Evolutionary conservation across 2,329 filamentous ascomycete genomes (phyloP).

Genomic region (Pseudogymnoascus sp.): DNA sequence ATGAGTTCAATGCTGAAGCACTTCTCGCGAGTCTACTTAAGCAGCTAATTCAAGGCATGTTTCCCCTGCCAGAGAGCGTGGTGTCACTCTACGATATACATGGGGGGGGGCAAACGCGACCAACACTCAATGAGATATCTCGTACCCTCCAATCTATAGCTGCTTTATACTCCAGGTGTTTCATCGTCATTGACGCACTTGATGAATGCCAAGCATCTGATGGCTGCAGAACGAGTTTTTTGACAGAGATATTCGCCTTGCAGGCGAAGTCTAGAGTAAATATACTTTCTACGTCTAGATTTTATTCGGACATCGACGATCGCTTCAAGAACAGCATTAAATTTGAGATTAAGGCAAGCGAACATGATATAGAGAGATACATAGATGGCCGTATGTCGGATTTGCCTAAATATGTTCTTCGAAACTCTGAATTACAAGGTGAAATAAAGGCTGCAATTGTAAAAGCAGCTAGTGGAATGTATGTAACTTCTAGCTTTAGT

Average conservation of each 20-base stretch:
- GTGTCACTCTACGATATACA: too few relatives aligned
- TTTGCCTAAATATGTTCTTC: conserved; percentile 12
- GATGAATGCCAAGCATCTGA: conserved; percentile 11
- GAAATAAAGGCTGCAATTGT: conserved; percentile 20
- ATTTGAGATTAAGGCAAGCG: conserved; percentile 27
- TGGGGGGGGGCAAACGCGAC: too few relatives aligned
- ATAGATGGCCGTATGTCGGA: conserved; percentile 21
- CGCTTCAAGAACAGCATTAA: conserved; percentile 14
- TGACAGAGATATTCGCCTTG: conserved; percentile 13
- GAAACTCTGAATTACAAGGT: conserved; percentile 16
- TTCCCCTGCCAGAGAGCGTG: too few relatives aligned
- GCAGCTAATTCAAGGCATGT: too few relatives aligned
- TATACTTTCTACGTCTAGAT: conserved; percentile 24
- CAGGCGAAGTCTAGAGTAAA: too few relatives aligned
- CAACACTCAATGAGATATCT: conserved; percentile 16
- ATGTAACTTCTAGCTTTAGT: conserved; percentile 15
- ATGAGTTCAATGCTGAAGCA: too few relatives aligned
- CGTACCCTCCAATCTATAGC: conserved; percentile 16
- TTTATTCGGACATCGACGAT: conserved; percentile 19
- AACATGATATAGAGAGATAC: conserved; percentile 26
- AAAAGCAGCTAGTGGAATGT: conserved; percentile 26
- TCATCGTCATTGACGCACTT: conserved; percentile 15
- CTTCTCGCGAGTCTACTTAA: too few relatives aligned
- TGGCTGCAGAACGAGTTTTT: neutral
- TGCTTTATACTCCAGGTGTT: conserved; percentile 14